phyloP scores from a whole-genome alignment of 169 alveolate genomes.

The Cytauxzoon felis region DNA sequence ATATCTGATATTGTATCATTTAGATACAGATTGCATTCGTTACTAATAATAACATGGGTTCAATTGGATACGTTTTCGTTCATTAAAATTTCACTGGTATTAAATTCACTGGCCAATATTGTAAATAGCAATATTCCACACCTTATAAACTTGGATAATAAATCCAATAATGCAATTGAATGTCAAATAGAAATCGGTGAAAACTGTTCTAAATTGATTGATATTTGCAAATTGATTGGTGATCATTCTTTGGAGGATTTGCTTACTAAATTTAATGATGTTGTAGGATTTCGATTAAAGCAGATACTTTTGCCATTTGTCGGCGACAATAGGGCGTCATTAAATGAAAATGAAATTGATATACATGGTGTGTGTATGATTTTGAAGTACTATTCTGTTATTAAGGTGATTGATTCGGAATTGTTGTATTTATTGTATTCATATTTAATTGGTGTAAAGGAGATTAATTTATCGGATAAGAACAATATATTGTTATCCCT shows the following conservation, averaged over 20 bases:
- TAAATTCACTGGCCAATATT: conserved; percentile 28
- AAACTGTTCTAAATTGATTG: too few relatives aligned
- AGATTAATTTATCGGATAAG: too few relatives aligned
- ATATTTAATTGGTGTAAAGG: too few relatives aligned
- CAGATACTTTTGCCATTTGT: neutral
- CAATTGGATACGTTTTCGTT: conserved; percentile 11
- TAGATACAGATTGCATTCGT: neutral
- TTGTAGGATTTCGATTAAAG: neutral
- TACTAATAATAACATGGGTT: conserved; percentile 6
- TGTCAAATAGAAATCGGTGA: too few relatives aligned
- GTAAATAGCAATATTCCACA: too few relatives aligned
- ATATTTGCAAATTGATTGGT: too few relatives aligned
- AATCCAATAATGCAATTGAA: too few relatives aligned
- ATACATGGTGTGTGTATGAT: conserved; percentile 43
- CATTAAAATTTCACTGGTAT: conserved; percentile 13
- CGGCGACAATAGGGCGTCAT: neutral
- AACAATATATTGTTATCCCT: too few relatives aligned
- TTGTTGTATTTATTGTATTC: neutral
- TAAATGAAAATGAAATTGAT: conserved; percentile 6
- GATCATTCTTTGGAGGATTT: too few relatives aligned
- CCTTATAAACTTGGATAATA: too few relatives aligned
- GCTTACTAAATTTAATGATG: neutral
- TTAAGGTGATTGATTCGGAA: neutral
- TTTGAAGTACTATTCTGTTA: conserved; percentile 18
- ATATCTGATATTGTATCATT: neutral